phyloP scores from a whole-genome alignment of 2,329 filamentous ascomycete species.

The Juglanconis juglandina region DNA sequence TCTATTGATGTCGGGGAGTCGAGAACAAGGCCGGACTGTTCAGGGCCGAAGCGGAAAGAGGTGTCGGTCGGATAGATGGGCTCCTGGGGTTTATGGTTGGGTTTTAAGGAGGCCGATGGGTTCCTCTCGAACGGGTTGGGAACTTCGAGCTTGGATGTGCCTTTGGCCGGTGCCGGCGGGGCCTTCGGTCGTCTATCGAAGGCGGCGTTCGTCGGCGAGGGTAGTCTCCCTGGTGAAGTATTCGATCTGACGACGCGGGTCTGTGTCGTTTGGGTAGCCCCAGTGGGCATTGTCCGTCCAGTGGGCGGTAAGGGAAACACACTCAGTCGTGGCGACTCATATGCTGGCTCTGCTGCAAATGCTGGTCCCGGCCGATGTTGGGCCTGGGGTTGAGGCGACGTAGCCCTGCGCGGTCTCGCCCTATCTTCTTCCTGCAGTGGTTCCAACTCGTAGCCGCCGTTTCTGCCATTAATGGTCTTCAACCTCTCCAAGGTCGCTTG shows the following conservation, averaged over 20 bases:
- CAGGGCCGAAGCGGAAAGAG: conserved; percentile 29
- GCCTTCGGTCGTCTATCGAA: conserved; percentile 27
- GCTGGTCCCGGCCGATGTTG: conserved; percentile 15
- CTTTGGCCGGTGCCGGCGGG: background rate
- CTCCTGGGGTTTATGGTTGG: background rate
- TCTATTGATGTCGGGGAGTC: conserved; percentile 38
- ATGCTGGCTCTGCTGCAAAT: background rate
- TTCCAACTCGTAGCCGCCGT: conserved; percentile 17
- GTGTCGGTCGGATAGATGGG: conserved; percentile 19
- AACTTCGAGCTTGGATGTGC: conserved; percentile 7
- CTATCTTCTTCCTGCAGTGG: conserved; percentile 34
- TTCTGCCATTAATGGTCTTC: conserved; percentile 48
- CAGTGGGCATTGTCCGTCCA: conserved; percentile 15
- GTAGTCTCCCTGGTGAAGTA: conserved; percentile 49
- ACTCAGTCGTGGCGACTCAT: conserved; percentile 41
- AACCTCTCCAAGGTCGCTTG: conserved; percentile 59
- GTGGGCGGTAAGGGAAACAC: conserved; percentile 41
- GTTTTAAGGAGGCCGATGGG: background rate
- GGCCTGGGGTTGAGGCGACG: conserved; percentile 42
- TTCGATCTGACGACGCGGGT: conserved; percentile 48
- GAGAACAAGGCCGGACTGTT: conserved; percentile 35
- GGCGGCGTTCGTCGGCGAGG: conserved; percentile 38
- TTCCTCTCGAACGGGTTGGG: conserved; percentile 15
- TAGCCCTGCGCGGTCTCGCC: conserved; percentile 39
- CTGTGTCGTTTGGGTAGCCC: conserved; percentile 25